Base-by-base conservation (phyloP, 306 rosid species). In the Cicer chorassanicum region DNA sequence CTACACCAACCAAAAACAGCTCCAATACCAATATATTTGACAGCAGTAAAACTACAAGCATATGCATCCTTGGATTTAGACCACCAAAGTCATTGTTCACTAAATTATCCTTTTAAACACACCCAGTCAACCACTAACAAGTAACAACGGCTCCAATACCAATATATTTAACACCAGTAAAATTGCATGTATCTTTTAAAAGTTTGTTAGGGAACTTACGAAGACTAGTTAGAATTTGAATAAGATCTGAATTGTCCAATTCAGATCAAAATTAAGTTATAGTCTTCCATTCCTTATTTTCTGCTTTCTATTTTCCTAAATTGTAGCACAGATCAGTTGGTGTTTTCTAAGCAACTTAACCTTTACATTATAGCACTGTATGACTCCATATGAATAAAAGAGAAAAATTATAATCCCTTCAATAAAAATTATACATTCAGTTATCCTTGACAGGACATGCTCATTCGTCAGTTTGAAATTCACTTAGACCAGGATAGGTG, bases 391-490 rank as follows among this genome's bases (percentile, higher is more conserved):
- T 40, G 53, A 16, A 16, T 42, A 65, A 42, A 46, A 42, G 14
- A 65, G 24, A 65, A 36, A 44, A 34, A 6, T n/a, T 42, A 65
- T 18, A 11, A 42, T 42, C 29, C 24, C 49, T 64, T 42, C 50
- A 16, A 21, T 44, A 38, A 65, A 43, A 43, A 43, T 8, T 65
- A 6, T n/a, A 8, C 38, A 24, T 43, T 12, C 45, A 41, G 6
- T 24, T 24, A 40, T 24, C 67, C 13, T 66, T 24, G 44, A 54
- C 59, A 65, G 45, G 16, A 65, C 57, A 42, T 65, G 80, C 67
- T 53, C 65, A 18, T 34, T 19, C 54, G 49, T 39, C 53, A 63
- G 60, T 60, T 64, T 60, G 34, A 73, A 43, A 73, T 45, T 14
- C 59, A 73, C 59, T 59, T 14, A 38, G 60, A 49, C 42, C 39